A percentile compares a stretch with the other conserved stretches of the same genome.
phyloP scores from a whole-genome alignment of 345 rosid species.

The Lepidium africanum region DNA sequence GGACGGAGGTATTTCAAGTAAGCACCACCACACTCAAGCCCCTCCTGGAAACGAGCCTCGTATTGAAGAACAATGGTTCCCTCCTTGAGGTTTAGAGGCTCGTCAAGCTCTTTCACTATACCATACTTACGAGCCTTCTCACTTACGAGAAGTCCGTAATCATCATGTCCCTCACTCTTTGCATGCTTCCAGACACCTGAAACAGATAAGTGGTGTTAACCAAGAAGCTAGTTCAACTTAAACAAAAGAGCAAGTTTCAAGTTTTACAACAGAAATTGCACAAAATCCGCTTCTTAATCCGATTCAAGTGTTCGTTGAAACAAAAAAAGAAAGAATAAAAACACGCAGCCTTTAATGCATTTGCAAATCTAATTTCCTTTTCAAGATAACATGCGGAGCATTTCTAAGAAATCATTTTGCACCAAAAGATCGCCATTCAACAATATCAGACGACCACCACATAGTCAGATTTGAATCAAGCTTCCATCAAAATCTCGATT shows the following conservation, averaged over 20 bases:
- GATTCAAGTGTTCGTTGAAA: background rate
- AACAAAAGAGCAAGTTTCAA: background rate
- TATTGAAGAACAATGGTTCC: constrained; percentile 65
- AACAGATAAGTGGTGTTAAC: constrained; percentile 6
- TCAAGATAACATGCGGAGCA: background rate
- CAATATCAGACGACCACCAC: background rate
- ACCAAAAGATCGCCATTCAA: background rate
- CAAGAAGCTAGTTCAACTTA: constrained; percentile 3
- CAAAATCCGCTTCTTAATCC: background rate
- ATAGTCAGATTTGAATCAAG: background rate
- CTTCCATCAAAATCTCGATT: background rate
- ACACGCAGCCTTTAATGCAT: background rate
- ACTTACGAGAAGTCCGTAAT: constrained; percentile 77
- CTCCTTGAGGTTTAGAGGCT: constrained; percentile 53
- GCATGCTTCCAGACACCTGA: constrained; percentile 74
- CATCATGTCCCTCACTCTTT: constrained; percentile 85
- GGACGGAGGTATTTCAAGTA: constrained; percentile 73
- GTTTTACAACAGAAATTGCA: background rate
- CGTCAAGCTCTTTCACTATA: constrained; percentile 61
- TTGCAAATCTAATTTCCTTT: background rate
- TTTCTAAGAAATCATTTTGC: background rate
- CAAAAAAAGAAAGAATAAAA: background rate
- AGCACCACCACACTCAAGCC: constrained; percentile 92
- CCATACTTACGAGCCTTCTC: constrained; percentile 76
- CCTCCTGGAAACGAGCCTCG: constrained; percentile 70